phyloP scores from a whole-genome alignment of 2,329 filamentous ascomycete species.

The Rhytidhysteron rufulum region DNA sequence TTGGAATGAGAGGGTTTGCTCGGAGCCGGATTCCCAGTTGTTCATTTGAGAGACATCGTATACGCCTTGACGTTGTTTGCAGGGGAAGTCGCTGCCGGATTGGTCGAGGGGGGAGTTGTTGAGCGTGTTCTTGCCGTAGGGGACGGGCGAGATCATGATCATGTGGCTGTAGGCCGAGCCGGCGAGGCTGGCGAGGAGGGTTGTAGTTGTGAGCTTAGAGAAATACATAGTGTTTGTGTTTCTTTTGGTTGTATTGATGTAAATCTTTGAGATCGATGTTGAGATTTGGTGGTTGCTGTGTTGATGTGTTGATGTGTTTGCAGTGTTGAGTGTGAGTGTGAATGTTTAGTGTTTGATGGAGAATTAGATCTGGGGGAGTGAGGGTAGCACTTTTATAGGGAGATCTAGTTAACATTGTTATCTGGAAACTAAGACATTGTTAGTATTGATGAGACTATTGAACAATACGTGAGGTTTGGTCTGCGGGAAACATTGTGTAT shows the following conservation, averaged over 20 bases:
- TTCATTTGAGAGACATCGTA: conserved; percentile 52
- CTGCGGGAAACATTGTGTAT: neutral
- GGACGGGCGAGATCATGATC: conserved; percentile 64
- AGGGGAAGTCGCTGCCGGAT: conserved; percentile 70
- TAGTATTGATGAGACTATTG: neutral
- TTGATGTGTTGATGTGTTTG: neutral
- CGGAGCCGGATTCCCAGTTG: conserved; percentile 59
- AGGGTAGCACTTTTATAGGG: neutral
- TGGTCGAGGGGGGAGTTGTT: conserved; percentile 62
- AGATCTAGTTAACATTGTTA: neutral
- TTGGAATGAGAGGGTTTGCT: conserved; percentile 60
- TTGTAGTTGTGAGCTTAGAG: neutral
- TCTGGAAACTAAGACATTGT: neutral
- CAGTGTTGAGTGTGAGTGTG: neutral
- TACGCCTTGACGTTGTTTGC: conserved; percentile 53
- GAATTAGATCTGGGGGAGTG: neutral
- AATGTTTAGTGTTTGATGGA: neutral
- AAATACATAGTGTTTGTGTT: neutral
- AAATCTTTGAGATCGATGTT: no score
- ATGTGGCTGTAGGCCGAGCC: conserved; percentile 68
- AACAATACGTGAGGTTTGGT: neutral
- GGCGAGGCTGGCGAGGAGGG: conserved; percentile 25
- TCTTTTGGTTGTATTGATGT: no score
- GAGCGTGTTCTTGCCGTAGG: conserved; percentile 51
- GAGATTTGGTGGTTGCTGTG: no score